Base-by-base conservation (phyloP, 2,329 filamentous ascomycete species). In the Cadophora gregata region DNA sequence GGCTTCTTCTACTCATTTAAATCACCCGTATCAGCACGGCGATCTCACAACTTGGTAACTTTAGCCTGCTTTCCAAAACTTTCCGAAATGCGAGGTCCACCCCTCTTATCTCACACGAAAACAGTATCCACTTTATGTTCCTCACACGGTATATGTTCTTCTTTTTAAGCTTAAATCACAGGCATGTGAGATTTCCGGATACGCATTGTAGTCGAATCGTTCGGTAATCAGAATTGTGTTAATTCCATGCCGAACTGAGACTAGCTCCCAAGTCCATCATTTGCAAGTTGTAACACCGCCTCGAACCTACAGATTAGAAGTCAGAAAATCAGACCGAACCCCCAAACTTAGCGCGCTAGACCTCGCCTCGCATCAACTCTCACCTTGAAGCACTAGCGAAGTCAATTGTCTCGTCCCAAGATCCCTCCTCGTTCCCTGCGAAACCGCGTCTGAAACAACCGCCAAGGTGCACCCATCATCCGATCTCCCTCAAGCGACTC, bases 401-500 rank as follows among this genome's bases (percentile, higher is more conserved):
- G n/a, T n/a, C n/a, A n/a, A n/a, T 42, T 16, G 38, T 42, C 38
- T 42, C 38, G 38, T 42, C 38, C 19, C 38, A 42, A 16, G 38
- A 2, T 16, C 2, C 38, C 38, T 16, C 38, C 38, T n/a, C n/a
- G 19, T 16, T 19, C 38, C 38, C 38, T 42, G 38, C 38, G 38
- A 42, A 42, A 42, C 38, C 16, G 19, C 38, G 38, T 42, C 38
- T 16, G 38, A 42, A 42, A 42, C 38, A 42, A 12, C 38, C 38
- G 38, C 38, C 38, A 42, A 42, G 38, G 38, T 16, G 16, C 8
- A 19, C 14, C 38, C 38, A 42, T 42, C 38, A 42, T 42, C 38
- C 38, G 38, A 42, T 42, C 38, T 42, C 38, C 38, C n/a, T 47
- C 21, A n/a, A 47, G 42, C 53, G 31, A n/a, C 53, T 56, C 53